These are phyloP conservation scores for Huntiella moniliformis DNA, from an alignment of 2,329 filamentous ascomycete genomes.

Conservation along the genomic window DNA sequence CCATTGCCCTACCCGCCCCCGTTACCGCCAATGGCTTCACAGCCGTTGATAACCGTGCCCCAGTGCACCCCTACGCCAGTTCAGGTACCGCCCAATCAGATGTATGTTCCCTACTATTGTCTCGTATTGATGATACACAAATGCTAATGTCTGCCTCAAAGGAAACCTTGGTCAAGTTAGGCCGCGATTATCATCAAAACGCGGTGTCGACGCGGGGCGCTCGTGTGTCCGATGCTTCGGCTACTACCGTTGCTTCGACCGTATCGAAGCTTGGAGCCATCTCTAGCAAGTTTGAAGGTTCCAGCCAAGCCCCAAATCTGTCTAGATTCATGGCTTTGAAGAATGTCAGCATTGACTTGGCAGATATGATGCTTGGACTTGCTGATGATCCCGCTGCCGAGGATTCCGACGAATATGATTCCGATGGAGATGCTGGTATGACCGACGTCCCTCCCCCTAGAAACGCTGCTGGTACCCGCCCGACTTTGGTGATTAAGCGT, in stretches of 20 bases:
- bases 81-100: constrained; percentile 8
- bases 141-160: constrained; percentile 8
- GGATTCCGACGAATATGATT: constrained; percentile 5
- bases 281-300: constrained; percentile 9
- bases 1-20: not conserved
- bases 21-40: not conserved
- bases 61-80: constrained; percentile 6
- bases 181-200: constrained; percentile 4
- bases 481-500: constrained; percentile 10
- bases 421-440: constrained; percentile 2
- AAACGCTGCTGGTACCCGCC: constrained; percentile 1
- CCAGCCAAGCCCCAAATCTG: constrained; percentile 8
- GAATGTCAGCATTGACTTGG: constrained; percentile 9
- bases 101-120: constrained; percentile 11
- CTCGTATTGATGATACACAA: constrained; percentile 10
- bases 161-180: not conserved
- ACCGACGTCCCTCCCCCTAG: not conserved
- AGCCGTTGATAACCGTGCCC: not conserved
- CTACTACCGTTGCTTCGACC: not conserved
- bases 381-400: constrained; percentile 5
- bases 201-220: not conserved
- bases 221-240: not conserved
- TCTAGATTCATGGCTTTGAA: constrained; percentile 11
- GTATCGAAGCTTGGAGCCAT: not conserved
- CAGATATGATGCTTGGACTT: constrained; percentile 8